A percentile compares a stretch with the other conserved stretches of the same genome.
phyloP scores from a whole-genome alignment of 768 basidiomycete genomes.

The Termitomyces sp. region DNA sequence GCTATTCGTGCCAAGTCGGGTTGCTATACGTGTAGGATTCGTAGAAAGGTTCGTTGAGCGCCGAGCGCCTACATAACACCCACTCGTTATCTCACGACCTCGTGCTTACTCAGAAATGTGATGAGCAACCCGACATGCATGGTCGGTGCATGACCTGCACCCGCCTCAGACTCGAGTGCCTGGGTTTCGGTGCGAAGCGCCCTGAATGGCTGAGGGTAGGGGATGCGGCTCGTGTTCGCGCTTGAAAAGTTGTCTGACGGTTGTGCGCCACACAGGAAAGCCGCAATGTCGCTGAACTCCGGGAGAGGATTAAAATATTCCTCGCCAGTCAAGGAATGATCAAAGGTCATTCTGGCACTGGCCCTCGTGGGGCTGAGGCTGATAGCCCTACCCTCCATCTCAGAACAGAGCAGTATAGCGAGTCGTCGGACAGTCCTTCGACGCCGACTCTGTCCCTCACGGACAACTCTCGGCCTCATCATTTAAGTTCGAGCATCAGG shows the following conservation, averaged over 20 bases:
- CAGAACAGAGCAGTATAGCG: slow-evolving; percentile 32
- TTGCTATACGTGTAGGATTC: slow-evolving; percentile 84
- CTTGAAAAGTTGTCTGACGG: neutral
- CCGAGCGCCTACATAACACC: slow-evolving; percentile 2
- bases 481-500: slow-evolving; percentile 19
- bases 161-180: slow-evolving; percentile 76
- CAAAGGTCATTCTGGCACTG: slow-evolving; percentile 77
- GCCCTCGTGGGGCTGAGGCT: slow-evolving; percentile 50
- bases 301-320: slow-evolving; percentile 76
- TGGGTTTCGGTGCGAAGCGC: slow-evolving; percentile 81
- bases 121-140: slow-evolving; percentile 58
- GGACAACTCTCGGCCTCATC: slow-evolving; percentile 15
- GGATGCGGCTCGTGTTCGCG: neutral
- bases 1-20: slow-evolving; percentile 83
- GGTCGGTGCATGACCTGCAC: slow-evolving; percentile 72
- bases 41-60: slow-evolving; percentile 60
- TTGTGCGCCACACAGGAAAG: slow-evolving; percentile 39
- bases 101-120: slow-evolving; percentile 62
- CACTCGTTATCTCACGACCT: slow-evolving; percentile 14
- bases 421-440: slow-evolving; percentile 29
- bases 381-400: slow-evolving; percentile 53
- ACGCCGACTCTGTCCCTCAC: slow-evolving; percentile 21
- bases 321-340: slow-evolving; percentile 84
- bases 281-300: slow-evolving; percentile 58
- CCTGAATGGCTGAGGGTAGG: slow-evolving; percentile 81